These are phyloP conservation scores for Primulina huaijiensis DNA, from an alignment of 257 asterid species.

Conservation along the genomic window DNA sequence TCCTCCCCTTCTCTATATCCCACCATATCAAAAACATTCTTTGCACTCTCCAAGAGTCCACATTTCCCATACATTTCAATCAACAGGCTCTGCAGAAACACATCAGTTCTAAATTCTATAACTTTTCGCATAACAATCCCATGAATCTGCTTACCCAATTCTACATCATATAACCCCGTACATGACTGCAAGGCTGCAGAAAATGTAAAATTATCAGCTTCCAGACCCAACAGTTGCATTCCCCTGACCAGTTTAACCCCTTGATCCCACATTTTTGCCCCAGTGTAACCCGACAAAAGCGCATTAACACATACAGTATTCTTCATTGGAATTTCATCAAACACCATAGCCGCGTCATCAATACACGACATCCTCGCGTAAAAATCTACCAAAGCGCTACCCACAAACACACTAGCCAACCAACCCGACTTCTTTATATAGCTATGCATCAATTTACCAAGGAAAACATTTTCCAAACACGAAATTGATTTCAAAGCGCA, in stretches of 20 bases:
- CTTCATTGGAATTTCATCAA: conserved; percentile 80
- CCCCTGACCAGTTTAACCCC: conserved; percentile 42
- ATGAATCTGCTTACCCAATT: conserved; percentile 67
- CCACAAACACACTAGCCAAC: conserved; percentile 74
- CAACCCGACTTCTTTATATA: conserved; percentile 53
- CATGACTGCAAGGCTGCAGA: conserved; percentile 66
- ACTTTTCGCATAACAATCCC: conserved; percentile 43
- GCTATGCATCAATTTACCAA: conserved; percentile 53
- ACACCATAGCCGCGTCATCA: conserved; percentile 51
- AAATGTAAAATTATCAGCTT: conserved; percentile 52
- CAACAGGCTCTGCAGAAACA: conserved; percentile 66
- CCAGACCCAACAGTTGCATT: conserved; percentile 42
- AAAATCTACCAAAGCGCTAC: conserved; percentile 61
- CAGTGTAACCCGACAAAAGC: conserved; percentile 67
- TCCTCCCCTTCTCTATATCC: conserved; percentile 36
- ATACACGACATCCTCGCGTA: conserved; percentile 37
- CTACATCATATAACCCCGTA: conserved; percentile 50
- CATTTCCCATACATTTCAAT: conserved; percentile 87
- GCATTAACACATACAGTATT: conserved; percentile 68
- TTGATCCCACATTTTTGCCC: conserved; percentile 62
- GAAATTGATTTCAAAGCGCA: conserved; percentile 47
- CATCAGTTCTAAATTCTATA: conserved; percentile 40
- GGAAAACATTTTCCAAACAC: conserved; percentile 27
- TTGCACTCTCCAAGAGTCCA: conserved; percentile 58
- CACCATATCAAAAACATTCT: conserved; percentile 47